phyloP scores from a whole-genome alignment of 164 flowering plant species.

The Malania oleifera region DNA sequence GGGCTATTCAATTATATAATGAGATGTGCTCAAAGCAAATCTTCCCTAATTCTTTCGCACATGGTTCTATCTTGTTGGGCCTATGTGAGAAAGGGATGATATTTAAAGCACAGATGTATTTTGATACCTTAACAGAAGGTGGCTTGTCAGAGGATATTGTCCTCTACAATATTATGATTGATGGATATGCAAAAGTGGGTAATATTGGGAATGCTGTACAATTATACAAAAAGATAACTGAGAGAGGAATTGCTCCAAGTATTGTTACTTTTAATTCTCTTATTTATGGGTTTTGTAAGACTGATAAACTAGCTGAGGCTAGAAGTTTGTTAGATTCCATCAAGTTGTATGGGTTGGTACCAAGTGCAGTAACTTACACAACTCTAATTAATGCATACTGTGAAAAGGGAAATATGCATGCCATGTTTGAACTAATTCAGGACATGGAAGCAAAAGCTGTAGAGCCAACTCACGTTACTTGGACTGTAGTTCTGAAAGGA shows the following conservation, averaged over 20 bases:
- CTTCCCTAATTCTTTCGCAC: slow-evolving; percentile 36
- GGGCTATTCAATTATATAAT: slow-evolving; percentile 36
- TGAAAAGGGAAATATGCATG: slow-evolving; percentile 32
- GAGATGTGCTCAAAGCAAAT: slow-evolving; percentile 46
- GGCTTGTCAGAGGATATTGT: slow-evolving; percentile 30
- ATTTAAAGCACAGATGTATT: slow-evolving; percentile 47
- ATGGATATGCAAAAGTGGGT: slow-evolving; percentile 62
- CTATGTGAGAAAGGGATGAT: slow-evolving; percentile 48
- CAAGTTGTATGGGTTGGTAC: slow-evolving; percentile 36
- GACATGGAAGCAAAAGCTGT: slow-evolving; percentile 50
- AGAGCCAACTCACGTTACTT: slow-evolving; percentile 52
- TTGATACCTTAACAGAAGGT: slow-evolving; percentile 32
- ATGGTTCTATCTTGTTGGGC: slow-evolving; percentile 42
- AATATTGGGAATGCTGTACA: slow-evolving; percentile 36
- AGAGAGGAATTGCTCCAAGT: slow-evolving; percentile 49
- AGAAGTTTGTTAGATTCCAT: slow-evolving; percentile 31
- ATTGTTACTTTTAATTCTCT: slow-evolving; percentile 71
- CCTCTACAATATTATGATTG: slow-evolving; percentile 68
- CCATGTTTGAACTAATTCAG: slow-evolving; percentile 29
- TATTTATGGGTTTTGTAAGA: slow-evolving; percentile 66
- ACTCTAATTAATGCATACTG: slow-evolving; percentile 67
- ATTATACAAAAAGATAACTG: slow-evolving; percentile 31
- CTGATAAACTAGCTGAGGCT: slow-evolving; percentile 36
- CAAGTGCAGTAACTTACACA: slow-evolving; percentile 61
- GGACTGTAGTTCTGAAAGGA: slow-evolving; percentile 58